Base-by-base conservation (phyloP, 495 filamentous ascomycete genomes). In the Bryoglossum gracile region DNA sequence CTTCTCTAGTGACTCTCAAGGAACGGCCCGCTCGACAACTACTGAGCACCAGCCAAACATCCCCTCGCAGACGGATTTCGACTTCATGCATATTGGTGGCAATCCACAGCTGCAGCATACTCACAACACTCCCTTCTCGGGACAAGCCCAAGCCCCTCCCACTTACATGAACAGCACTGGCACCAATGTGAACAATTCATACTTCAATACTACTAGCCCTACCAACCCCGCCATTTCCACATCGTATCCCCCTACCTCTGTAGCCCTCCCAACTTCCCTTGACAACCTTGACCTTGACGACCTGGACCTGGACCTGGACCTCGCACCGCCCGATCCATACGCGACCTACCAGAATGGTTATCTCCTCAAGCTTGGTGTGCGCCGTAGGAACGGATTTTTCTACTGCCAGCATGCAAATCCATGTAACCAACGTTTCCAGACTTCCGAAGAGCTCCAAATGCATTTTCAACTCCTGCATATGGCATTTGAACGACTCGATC, bases 381-480 rank as follows among this genome's bases (percentile, higher is more conserved):
- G 25, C 1, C 30, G 45, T 3, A 14, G 17, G 3, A n/a, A n/a
- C n/a, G 16, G 9, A 8, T 44, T 23, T 17, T 56, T 34, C 35
- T 38, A 30, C 5, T 60, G 57, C 24, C 48, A 48, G 30, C 43
- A 56, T 43, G 24, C 50, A 21, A 37, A 36, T 24, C 24, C 34
- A 5, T 59, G 56, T 18, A n/a, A 41, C 16, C 22, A 55, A 16
- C 18, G 3, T 26, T 55, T 55, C 32, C 18, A 43, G 4, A 36
- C 37, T 10, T 11, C 25, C 3, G 54, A 57, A 3, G 47, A 44
- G 17, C 35, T 60, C 9, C 50, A 60, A 39, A 14, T 18, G 3
- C 57, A 60, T 53, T 60, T 60, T 23, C 54, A 51, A 21, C 4
- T 13, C 1, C 22, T 19, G 3, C 57, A 60, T 35, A 57, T 60